Evolutionary conservation across 139 green algal species (phyloP).

Genomic region (Chlamydomonas incerta): DNA sequence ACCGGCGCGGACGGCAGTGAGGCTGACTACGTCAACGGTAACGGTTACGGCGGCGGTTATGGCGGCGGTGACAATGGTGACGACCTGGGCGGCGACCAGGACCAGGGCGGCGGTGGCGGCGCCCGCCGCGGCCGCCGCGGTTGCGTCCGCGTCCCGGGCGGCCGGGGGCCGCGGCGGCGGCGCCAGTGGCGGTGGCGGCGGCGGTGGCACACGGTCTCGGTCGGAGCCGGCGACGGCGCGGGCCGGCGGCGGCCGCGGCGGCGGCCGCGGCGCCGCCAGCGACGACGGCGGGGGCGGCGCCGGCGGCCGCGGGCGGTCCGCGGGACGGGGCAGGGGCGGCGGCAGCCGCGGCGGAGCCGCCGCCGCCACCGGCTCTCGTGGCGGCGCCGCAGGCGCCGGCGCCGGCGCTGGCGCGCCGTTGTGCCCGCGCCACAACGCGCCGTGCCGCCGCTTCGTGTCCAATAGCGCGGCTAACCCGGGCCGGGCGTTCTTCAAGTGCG

Average conservation of each 20-base stretch:
- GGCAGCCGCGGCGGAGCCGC: not conserved
- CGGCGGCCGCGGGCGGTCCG: not conserved
- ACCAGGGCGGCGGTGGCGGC: not conserved
- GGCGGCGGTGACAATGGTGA: not conserved
- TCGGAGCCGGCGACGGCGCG: conserved; percentile 8
- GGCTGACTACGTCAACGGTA: not conserved
- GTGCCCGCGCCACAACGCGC: conserved; percentile 47
- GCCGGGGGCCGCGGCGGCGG: not conserved
- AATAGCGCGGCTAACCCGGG: conserved; percentile 43
- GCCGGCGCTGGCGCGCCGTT: not conserved
- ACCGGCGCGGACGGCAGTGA: conserved; percentile 15
- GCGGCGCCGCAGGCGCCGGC: not conserved
- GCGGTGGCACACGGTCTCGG: not conserved
- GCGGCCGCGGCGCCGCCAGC: not conserved
- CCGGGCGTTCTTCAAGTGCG: conserved; percentile 56
- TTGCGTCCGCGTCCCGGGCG: not conserved
- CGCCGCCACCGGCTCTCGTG: not conserved
- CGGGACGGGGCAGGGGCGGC: not conserved
- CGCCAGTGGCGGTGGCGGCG: not conserved
- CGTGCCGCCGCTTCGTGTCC: conserved; percentile 26
- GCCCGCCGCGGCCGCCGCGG: not conserved
- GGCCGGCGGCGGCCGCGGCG: not conserved
- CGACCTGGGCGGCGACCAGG: not conserved
- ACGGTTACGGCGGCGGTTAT: not conserved
- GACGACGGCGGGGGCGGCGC: not conserved